Conservation (phyloP, 768 basidiomycete genomes). For the Gyrodon lividus region DNA sequence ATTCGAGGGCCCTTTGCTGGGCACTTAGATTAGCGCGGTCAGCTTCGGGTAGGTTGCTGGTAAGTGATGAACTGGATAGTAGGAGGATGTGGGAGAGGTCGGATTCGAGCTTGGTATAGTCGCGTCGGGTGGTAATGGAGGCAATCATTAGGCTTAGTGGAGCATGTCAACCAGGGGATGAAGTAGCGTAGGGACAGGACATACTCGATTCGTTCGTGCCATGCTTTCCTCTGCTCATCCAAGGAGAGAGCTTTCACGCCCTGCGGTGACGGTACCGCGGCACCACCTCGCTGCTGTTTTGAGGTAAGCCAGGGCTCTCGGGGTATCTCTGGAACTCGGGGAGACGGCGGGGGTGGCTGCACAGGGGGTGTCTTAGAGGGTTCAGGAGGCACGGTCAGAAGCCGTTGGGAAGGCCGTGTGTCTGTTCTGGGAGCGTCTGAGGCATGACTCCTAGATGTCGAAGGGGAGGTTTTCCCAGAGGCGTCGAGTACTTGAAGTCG, state of each 20-base stretch:
- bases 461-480: conserved; percentile 2
- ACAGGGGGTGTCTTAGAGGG: conserved; percentile 13
- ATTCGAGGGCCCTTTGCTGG: conserved; percentile 24
- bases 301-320: conserved; percentile 19
- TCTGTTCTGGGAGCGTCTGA: neutral
- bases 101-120: conserved; percentile 31
- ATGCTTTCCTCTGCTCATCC: conserved; percentile 38
- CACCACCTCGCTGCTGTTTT: conserved; percentile 6
- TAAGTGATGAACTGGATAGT: conserved; percentile 25
- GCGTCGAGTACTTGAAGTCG: neutral
- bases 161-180: neutral
- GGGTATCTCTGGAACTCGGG: conserved; percentile 17
- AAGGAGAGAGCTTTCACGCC: conserved; percentile 25
- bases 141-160: conserved; percentile 35
- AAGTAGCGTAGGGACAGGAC: conserved; percentile 11
- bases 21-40: conserved; percentile 22
- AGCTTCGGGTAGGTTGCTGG: conserved; percentile 24
- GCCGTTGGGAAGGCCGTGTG: neutral
- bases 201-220: conserved; percentile 43
- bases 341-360: conserved; percentile 22
- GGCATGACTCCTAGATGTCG: neutral
- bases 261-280: neutral
- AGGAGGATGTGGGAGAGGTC: conserved; percentile 30
- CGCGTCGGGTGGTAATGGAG: conserved; percentile 34
- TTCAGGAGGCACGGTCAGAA: conserved; percentile 9